phyloP scores from a whole-genome alignment of 176 grass and related monocot genomes.

The Lolium multiflorum region DNA sequence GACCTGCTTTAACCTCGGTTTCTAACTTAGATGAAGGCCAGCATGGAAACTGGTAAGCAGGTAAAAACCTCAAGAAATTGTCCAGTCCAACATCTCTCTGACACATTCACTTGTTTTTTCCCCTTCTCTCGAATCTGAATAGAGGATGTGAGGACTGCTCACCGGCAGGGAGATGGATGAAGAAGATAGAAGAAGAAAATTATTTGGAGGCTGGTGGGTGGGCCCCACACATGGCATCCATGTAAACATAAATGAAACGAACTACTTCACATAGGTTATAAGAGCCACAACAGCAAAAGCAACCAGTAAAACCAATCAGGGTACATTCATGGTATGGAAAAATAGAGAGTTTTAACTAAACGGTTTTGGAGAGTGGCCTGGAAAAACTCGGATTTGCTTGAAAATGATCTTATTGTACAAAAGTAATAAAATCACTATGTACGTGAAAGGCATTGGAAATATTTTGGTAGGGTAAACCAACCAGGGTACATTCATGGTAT shows the following conservation, averaged over 20 bases:
- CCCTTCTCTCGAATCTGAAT: not conserved
- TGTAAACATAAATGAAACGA: not conserved
- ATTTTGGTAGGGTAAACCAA: conserved; percentile 3
- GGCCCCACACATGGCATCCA: conserved; percentile 2
- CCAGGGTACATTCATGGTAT: too few relatives aligned
- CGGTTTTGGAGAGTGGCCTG: not conserved
- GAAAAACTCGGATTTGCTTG: not conserved
- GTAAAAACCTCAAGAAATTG: not conserved
- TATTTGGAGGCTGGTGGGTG: not conserved
- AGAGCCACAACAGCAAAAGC: not conserved
- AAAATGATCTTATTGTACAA: not conserved
- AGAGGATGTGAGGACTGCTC: not conserved
- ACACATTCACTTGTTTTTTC: conserved; percentile 6
- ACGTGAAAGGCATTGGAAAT: not conserved
- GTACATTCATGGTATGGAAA: too few relatives aligned
- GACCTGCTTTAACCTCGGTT: not conserved
- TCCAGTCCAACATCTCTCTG: not conserved
- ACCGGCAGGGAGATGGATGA: not conserved
- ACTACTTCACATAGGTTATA: not conserved
- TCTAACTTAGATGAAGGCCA: not conserved
- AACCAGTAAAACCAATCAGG: conserved; percentile 1
- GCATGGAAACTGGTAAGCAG: not conserved
- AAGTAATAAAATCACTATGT: not conserved
- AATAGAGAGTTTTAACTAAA: too few relatives aligned
- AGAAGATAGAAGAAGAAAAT: not conserved